Conservation (phyloP, 1,284 basidiomycete genomes). For the Rhodotorula sp. region DNA sequence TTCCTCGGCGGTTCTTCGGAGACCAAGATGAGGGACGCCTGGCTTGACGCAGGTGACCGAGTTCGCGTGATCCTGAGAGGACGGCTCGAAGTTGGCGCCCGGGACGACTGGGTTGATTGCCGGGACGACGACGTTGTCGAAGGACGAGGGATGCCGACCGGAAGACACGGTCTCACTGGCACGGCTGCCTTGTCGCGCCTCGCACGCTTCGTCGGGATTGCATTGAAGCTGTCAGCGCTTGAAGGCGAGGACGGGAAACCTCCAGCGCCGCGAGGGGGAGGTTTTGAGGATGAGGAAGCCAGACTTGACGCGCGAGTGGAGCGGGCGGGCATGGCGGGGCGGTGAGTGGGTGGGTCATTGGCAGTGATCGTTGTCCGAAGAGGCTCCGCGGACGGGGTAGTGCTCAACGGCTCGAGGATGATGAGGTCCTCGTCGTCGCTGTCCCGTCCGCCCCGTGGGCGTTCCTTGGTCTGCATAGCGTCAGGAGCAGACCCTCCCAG, state of each 20-base stretch:
- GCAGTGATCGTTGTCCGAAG: background rate
- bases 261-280: background rate
- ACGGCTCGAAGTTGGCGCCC: background rate
- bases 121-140: background rate
- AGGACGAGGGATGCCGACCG: slow-evolving; percentile 15
- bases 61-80: slow-evolving; percentile 1
- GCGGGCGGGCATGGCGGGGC: background rate
- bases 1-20: too few relatives aligned
- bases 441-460: too few relatives aligned
- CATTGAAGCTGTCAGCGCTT: too few relatives aligned
- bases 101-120: background rate
- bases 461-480: too few relatives aligned
- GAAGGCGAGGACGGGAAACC: too few relatives aligned
- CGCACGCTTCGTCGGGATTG: too few relatives aligned
- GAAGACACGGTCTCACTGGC: background rate
- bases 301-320: background rate
- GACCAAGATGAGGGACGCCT: background rate
- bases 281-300: background rate
- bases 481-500: too few relatives aligned
- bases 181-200: too few relatives aligned
- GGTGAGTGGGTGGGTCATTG: too few relatives aligned
- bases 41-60: background rate
- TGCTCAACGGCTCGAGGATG: background rate
- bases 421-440: background rate
- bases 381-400: background rate